Percentiles rank a stretch among this genome's conserved stretches.
Evolutionary conservation across 2,329 filamentous ascomycete genomes (phyloP).

Genomic region (Arthroderma sp.): DNA sequence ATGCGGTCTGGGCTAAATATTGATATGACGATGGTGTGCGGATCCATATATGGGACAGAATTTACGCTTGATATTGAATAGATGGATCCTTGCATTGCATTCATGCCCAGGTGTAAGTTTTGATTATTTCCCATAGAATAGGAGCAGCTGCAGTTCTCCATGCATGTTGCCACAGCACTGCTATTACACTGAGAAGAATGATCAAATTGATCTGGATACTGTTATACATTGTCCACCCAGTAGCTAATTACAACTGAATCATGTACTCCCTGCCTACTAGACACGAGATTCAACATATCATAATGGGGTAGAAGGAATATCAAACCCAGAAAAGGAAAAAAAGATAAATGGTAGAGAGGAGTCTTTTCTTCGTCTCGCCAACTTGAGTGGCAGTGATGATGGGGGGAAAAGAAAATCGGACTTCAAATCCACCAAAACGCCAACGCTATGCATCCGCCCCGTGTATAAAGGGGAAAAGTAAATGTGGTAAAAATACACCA

Average conservation of each 20-base stretch:
- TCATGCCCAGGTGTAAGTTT: background rate
- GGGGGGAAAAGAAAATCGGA: background rate
- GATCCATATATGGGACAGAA: background rate
- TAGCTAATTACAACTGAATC: background rate
- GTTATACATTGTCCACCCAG: background rate
- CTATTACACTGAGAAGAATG: too few species aligned
- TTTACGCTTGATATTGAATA: background rate
- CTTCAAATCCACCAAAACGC: conserved; percentile 1
- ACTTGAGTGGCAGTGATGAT: background rate
- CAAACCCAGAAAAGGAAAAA: background rate
- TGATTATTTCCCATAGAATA: background rate
- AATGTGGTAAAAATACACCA: conserved; percentile 2
- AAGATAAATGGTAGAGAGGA: background rate
- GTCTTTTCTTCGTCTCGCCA: background rate
- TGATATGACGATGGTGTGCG: background rate
- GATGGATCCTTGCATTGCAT: background rate
- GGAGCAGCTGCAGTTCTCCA: background rate
- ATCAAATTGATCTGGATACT: too few species aligned
- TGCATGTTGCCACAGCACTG: background rate
- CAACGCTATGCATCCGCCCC: conserved; percentile 5
- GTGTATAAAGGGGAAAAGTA: background rate
- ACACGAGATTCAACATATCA: background rate
- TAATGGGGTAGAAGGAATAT: background rate
- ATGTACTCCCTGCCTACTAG: background rate
- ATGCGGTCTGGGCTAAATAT: background rate